A percentile compares a stretch with the other conserved stretches of the same genome.
Evolutionary conservation across 208 protist species (phyloP).

Genomic region (Lotmaria passim): DNA sequence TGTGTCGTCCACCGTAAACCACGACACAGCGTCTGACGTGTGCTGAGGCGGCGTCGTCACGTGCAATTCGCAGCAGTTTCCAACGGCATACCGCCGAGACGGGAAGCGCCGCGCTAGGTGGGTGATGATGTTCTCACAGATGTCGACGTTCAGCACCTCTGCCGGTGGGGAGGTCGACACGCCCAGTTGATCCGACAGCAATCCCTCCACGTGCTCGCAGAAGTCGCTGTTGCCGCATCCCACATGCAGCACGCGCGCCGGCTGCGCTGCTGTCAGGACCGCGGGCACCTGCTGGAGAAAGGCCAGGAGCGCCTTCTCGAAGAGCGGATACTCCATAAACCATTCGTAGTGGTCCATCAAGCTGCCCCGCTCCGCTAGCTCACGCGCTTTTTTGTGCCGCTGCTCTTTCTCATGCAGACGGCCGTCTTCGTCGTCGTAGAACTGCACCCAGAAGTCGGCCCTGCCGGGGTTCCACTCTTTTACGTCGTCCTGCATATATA

Average conservation of each 20-base stretch:
- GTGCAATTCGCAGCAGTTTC: slow-evolving; percentile 55
- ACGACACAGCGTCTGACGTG: neutral
- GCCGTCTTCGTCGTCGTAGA: slow-evolving; percentile 54
- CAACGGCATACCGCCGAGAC: slow-evolving; percentile 42
- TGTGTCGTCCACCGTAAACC: slow-evolving; percentile 6
- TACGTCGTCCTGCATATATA: slow-evolving; percentile 38
- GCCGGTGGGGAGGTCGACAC: neutral
- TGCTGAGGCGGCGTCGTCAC: neutral
- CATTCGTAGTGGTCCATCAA: slow-evolving; percentile 75
- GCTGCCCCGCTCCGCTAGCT: slow-evolving; percentile 36
- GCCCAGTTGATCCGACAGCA: slow-evolving; percentile 1
- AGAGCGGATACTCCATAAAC: slow-evolving; percentile 61
- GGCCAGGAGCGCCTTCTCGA: slow-evolving; percentile 32
- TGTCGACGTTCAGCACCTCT: slow-evolving; percentile 64
- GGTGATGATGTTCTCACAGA: slow-evolving; percentile 50
- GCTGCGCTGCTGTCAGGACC: neutral
- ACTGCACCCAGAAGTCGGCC: slow-evolving; percentile 58
- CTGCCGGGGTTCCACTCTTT: slow-evolving; percentile 47
- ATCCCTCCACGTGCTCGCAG: slow-evolving; percentile 40
- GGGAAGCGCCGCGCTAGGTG: slow-evolving; percentile 39
- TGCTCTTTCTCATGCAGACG: slow-evolving; percentile 43
- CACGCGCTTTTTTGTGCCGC: slow-evolving; percentile 28
- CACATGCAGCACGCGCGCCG: slow-evolving; percentile 47
- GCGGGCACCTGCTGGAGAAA: slow-evolving; percentile 8
- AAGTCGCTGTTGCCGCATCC: slow-evolving; percentile 76